Evolutionary conservation across 139 green algal genomes (phyloP).

Genomic region (Dunaliella primolecta): DNA sequence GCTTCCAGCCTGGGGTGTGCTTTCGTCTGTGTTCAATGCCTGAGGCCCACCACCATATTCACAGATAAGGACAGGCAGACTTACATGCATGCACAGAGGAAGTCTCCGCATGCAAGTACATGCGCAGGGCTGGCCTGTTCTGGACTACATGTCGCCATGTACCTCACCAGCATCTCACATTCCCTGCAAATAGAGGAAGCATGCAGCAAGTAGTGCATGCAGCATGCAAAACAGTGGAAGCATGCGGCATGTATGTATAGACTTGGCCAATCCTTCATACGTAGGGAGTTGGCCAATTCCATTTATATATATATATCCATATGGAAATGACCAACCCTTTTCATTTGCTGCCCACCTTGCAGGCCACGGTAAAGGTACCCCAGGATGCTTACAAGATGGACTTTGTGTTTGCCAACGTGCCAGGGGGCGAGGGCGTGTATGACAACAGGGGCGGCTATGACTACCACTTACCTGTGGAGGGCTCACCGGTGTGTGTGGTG

Average conservation of each 20-base stretch:
- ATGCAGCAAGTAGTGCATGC: no score
- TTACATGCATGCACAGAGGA: no score
- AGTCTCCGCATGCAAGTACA: no score
- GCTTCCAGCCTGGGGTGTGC: no score
- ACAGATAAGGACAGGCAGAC: no score
- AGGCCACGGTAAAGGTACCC: constrained; percentile 63
- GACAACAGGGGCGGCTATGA: constrained; percentile 92
- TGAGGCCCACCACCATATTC: no score
- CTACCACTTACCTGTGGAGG: constrained; percentile 89
- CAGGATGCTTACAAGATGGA: constrained; percentile 88
- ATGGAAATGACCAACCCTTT: not conserved
- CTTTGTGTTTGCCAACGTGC: constrained; percentile 86
- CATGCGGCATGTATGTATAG: not conserved
- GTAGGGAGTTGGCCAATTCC: not conserved
- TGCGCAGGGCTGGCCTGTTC: no score
- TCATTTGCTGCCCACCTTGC: not conserved
- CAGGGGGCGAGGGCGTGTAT: constrained; percentile 67
- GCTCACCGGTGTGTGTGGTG: constrained; percentile 32
- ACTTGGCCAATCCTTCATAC: not conserved
- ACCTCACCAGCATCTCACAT: no score
- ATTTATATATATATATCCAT: not conserved
- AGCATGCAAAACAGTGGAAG: no score
- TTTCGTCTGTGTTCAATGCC: no score
- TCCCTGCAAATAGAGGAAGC: no score
- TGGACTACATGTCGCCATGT: no score